These are phyloP conservation scores for Saraca asoca DNA, from an alignment of 331 rosid genomes.

Conservation along the genomic window DNA sequence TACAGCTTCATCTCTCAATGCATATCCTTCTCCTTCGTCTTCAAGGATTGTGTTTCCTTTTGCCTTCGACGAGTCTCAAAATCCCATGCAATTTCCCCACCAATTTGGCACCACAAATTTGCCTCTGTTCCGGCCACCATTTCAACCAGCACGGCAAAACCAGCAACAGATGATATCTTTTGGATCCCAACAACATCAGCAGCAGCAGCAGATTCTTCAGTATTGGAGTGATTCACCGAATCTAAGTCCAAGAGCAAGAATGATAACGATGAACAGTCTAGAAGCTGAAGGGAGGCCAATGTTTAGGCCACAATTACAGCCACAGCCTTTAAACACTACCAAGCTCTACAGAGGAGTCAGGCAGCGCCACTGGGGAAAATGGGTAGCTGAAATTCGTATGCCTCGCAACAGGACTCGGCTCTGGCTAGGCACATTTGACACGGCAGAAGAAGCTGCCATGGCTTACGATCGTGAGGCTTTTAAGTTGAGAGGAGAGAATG, in stretches of 20 bases:
- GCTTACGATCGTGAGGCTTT: conserved; percentile 96
- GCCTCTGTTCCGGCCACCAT: conserved; percentile 42
- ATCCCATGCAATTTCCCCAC: conserved; percentile 38
- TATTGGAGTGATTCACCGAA: conserved; percentile 78
- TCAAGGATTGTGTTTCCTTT: conserved; percentile 69
- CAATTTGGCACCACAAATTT: conserved; percentile 41
- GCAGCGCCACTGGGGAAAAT: conserved; percentile 98
- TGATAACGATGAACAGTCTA: conserved; percentile 65
- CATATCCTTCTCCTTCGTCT: conserved; percentile 40
- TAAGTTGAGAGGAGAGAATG: conserved; percentile 91
- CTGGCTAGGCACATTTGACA: conserved; percentile 97
- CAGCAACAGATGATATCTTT: conserved; percentile 61
- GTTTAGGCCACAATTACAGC: conserved; percentile 51
- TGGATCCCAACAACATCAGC: conserved; percentile 41
- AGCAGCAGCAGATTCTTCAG: conserved; percentile 66
- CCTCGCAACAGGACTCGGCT: conserved; percentile 90
- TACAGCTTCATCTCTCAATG: background rate
- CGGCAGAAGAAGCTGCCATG: conserved; percentile 96
- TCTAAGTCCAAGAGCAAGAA: conserved; percentile 67
- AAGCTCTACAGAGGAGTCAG: conserved; percentile 94
- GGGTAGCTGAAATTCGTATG: conserved; percentile 97
- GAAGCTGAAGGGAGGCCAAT: conserved; percentile 52
- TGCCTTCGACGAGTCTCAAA: conserved; percentile 54
- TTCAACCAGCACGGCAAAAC: conserved; percentile 38
- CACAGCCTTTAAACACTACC: conserved; percentile 64